These are phyloP conservation scores for Cytidiella melzeri DNA, from an alignment of 768 basidiomycete genomes.

Conservation along the genomic window DNA sequence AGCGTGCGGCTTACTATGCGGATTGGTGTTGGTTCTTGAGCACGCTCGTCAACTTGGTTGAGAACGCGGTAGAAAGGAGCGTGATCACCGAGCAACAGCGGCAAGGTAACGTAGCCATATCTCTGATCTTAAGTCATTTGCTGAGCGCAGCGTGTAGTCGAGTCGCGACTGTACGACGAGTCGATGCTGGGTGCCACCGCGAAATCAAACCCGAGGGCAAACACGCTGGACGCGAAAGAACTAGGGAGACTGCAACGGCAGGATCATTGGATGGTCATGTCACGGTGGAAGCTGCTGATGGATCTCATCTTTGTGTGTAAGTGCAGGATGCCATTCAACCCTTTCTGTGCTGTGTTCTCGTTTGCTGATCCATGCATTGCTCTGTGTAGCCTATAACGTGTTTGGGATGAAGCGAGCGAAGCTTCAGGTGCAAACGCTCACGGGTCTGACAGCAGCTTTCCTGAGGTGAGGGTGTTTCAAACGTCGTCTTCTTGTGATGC, in stretches of 20 bases:
- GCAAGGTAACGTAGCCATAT: slow-evolving; percentile 39
- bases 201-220: slow-evolving; percentile 55
- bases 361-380: not conserved
- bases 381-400: slow-evolving; percentile 63
- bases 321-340: slow-evolving; percentile 19
- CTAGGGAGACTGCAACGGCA: slow-evolving; percentile 60
- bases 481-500: slow-evolving; percentile 5
- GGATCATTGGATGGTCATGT: slow-evolving; percentile 70
- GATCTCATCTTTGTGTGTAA: slow-evolving; percentile 85
- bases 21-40: slow-evolving; percentile 86
- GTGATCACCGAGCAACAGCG: slow-evolving; percentile 59
- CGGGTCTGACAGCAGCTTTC: slow-evolving; percentile 64
- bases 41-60: slow-evolving; percentile 75
- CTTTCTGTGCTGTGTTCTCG: not conserved
- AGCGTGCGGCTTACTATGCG: slow-evolving; percentile 66
- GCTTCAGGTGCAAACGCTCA: slow-evolving; percentile 54
- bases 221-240: slow-evolving; percentile 65
- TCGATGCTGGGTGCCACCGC: slow-evolving; percentile 66
- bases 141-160: slow-evolving; percentile 53
- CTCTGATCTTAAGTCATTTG: not conserved
- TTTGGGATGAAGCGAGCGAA: slow-evolving; percentile 61
- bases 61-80: slow-evolving; percentile 74
- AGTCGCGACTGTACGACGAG: slow-evolving; percentile 66
- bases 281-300: slow-evolving; percentile 69
- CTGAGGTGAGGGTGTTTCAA: slow-evolving; percentile 67